A percentile compares a stretch with the other conserved stretches of the same genome.
These are phyloP conservation scores for Urtica urens DNA, from an alignment of 306 rosid species.

Conservation along the genomic window DNA sequence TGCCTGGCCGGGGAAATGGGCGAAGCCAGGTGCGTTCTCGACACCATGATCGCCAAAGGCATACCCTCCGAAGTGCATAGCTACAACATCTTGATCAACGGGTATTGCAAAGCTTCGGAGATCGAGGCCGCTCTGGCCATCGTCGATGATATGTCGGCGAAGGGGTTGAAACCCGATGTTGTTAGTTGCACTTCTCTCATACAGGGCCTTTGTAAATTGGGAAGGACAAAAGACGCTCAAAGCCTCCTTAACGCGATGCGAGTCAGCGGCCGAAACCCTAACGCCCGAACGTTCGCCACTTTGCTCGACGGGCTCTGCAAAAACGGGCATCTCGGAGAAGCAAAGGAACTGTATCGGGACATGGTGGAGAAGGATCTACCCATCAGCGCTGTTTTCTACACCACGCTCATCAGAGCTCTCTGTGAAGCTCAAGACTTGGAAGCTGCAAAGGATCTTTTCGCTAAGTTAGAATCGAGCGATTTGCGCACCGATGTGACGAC, in stretches of 20 bases:
- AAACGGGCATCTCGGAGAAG: slow-evolving; percentile 3
- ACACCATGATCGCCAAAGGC: slow-evolving; percentile 6
- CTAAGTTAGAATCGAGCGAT: background rate
- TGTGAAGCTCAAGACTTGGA: slow-evolving; percentile 1
- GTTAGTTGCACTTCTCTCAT: slow-evolving; percentile 1
- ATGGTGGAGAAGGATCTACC: background rate
- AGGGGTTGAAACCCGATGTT: background rate
- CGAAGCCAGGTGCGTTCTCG: slow-evolving; percentile 21
- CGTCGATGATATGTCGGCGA: background rate
- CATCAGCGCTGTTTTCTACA: background rate
- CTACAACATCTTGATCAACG: background rate
- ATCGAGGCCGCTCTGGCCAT: background rate
- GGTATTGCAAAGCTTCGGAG: background rate
- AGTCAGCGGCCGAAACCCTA: background rate
- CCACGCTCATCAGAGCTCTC: slow-evolving; percentile 3
- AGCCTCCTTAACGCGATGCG: slow-evolving; percentile 4
- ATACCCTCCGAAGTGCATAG: background rate
- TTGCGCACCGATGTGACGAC: slow-evolving; percentile 5
- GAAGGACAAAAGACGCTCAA: background rate
- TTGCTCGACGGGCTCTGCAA: slow-evolving; percentile 7
- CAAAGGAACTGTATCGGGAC: background rate
- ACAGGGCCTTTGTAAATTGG: slow-evolving; percentile 1
- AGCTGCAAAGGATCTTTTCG: slow-evolving; percentile 5
- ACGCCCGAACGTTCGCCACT: background rate
- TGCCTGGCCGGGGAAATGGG: slow-evolving; percentile 7